phyloP scores from a whole-genome alignment of 257 asterid species.

The Rauvolfia tetraphylla region DNA sequence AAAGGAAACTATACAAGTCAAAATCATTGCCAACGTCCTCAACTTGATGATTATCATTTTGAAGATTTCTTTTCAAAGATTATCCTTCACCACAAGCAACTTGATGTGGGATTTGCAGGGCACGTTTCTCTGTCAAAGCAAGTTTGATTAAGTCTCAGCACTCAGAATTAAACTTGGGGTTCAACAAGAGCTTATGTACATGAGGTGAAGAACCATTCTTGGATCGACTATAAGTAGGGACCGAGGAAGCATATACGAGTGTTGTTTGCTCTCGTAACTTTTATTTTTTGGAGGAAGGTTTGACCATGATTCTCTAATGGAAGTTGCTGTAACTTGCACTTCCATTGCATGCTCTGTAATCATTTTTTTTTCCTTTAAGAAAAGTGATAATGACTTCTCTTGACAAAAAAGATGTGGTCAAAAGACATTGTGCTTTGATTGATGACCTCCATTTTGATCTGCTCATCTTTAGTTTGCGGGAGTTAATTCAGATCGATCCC shows the following conservation, averaged over 20 bases:
- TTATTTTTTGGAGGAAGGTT: slow-evolving; percentile 28
- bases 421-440: background rate
- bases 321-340: slow-evolving; percentile 27
- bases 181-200: too few species aligned
- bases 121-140: background rate
- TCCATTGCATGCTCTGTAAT: slow-evolving; percentile 15
- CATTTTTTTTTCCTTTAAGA: background rate
- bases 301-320: slow-evolving; percentile 23
- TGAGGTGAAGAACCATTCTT: background rate
- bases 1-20: slow-evolving; percentile 5
- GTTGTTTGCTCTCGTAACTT: slow-evolving; percentile 27
- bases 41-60: background rate
- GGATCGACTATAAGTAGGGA: slow-evolving; percentile 8
- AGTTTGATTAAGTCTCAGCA: too few species aligned
- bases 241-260: background rate
- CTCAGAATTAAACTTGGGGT: too few species aligned
- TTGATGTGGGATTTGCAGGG: slow-evolving; percentile 4
- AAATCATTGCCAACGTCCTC: background rate
- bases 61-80: background rate
- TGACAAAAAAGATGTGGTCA: slow-evolving; percentile 1
- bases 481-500: background rate
- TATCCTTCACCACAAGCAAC: slow-evolving; percentile 9
- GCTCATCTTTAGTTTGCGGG: background rate
- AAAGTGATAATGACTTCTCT: slow-evolving; percentile 15
- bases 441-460: background rate